These are phyloP conservation scores for Nemania abortiva DNA, from an alignment of 2,329 filamentous ascomycete genomes.

Conservation along the genomic window DNA sequence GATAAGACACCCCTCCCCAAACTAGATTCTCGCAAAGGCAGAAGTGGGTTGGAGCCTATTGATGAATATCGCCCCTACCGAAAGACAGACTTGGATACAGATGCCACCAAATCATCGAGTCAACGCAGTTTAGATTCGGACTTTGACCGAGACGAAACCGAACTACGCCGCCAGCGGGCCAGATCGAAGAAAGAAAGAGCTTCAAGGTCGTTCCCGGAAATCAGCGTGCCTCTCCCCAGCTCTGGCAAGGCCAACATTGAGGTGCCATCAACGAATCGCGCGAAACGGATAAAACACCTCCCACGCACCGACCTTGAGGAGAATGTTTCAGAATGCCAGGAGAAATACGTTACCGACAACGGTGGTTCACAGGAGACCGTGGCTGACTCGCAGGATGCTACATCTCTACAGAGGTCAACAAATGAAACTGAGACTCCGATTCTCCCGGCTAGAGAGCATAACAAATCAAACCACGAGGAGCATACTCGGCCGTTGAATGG, in stretches of 20 bases:
- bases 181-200: constrained; percentile 46
- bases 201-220: constrained; percentile 46
- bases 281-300: constrained; percentile 31
- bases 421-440: background rate
- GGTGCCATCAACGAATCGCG: constrained; percentile 50
- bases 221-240: constrained; percentile 42
- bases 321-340: constrained; percentile 36
- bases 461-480: constrained; percentile 5
- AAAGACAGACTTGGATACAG: constrained; percentile 35
- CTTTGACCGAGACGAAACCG: constrained; percentile 43
- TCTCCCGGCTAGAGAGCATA: background rate
- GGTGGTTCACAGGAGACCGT: constrained; percentile 50
- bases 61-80: constrained; percentile 46
- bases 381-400: constrained; percentile 48
- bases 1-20: constrained; percentile 39
- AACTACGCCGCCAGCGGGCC: constrained; percentile 47
- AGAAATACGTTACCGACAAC: constrained; percentile 38
- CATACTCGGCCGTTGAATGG: constrained; percentile 29
- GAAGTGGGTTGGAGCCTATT: constrained; percentile 47
- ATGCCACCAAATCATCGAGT: constrained; percentile 36
- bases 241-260: constrained; percentile 45
- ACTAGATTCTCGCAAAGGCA: constrained; percentile 29
- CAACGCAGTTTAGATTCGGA: constrained; percentile 46
- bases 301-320: constrained; percentile 30
- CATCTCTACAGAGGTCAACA: constrained; percentile 19